Evolutionary conservation across 2,329 filamentous ascomycete genomes (phyloP), one percentile per base, ranked within the genome.

Genomic region (Plectosphaerella plurivora): DNA sequence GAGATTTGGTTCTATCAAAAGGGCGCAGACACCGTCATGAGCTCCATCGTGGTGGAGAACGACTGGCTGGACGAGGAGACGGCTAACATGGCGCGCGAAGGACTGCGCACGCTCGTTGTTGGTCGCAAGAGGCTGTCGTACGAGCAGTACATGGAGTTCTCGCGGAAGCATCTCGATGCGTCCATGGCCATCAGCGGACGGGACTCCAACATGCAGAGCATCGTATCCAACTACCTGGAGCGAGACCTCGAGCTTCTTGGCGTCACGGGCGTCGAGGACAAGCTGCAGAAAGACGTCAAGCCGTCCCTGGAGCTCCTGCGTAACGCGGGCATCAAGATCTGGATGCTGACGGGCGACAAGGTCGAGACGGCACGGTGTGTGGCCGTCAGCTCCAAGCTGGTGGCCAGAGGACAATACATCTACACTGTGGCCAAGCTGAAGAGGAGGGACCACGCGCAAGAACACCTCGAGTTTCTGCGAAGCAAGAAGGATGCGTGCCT

Each of bases 1-100:
- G 93, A 97, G 64, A 93, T 97, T 28, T 97, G 93, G 89, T 99
- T 99, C 72, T 97, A 93, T 65, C 92, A 99, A 64, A 99, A 99
- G 70, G 94, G 94, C 55, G 95, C 94, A 3, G 95, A 99, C 67
- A 97, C 94, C 0, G 93, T 99, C 57, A 99, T 99, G 95, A 83
- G 87, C n/a, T 81, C 87, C 3, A 97, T 99, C 59, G 94, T 99
- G 36, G 90, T 88, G 8, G 84, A 92, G 16, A 99, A 97, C 64
- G 94, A 99, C 73, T 99, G 94, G 95, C 83, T 99, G 1, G 94
- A 99, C 60, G 94, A 99, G 68, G 94, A 99, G 69, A 97, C 94
- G 0, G 90, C 91, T n/a, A 99, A 99, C 67, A 99, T 99, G 95
- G 95, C 95, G 6, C 86, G 94, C 47, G 95, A 99, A 75, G 94